These are phyloP conservation scores for Ustilago cynodontis DNA, from an alignment of 1,284 basidiomycete genomes.

Conservation along the genomic window DNA sequence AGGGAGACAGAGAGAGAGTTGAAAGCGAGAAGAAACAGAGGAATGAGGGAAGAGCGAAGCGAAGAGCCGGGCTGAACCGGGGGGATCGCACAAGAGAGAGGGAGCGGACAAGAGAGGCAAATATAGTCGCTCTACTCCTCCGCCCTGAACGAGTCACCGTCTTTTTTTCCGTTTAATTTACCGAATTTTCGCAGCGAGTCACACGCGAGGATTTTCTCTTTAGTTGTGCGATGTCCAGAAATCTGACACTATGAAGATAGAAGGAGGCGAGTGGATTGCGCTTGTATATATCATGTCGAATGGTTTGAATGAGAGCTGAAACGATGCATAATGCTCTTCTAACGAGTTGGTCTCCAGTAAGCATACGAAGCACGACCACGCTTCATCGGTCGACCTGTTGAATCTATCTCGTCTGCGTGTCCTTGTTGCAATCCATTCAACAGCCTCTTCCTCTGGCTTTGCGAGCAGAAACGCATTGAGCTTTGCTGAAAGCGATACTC, in stretches of 20 bases:
- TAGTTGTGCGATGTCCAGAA: too few species aligned
- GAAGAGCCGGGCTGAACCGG: neutral
- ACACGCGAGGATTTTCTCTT: neutral
- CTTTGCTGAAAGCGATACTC: too few species aligned
- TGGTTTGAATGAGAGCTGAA: too few species aligned
- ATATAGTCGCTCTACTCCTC: too few species aligned
- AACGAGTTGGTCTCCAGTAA: too few species aligned
- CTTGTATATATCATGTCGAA: too few species aligned
- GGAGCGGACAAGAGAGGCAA: too few species aligned
- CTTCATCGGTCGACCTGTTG: slow-evolving; percentile 29
- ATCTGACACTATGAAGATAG: too few species aligned
- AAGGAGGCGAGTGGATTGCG: too few species aligned
- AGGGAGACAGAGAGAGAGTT: neutral
- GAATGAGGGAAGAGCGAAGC: neutral
- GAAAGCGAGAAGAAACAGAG: slow-evolving; percentile 5
- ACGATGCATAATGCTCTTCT: too few species aligned
- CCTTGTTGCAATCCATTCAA: slow-evolving; percentile 33
- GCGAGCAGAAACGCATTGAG: too few species aligned
- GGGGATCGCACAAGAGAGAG: neutral
- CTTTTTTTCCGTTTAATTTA: slow-evolving; percentile 8
- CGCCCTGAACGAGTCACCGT: neutral
- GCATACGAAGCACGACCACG: slow-evolving; percentile 42
- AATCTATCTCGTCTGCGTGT: slow-evolving; percentile 27
- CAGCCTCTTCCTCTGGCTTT: slow-evolving; percentile 24
- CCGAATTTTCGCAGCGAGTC: neutral